Percentiles rank a stretch among this genome's conserved stretches.
Conservation (phyloP, 345 rosid species). For the Syzygium aqueum region DNA sequence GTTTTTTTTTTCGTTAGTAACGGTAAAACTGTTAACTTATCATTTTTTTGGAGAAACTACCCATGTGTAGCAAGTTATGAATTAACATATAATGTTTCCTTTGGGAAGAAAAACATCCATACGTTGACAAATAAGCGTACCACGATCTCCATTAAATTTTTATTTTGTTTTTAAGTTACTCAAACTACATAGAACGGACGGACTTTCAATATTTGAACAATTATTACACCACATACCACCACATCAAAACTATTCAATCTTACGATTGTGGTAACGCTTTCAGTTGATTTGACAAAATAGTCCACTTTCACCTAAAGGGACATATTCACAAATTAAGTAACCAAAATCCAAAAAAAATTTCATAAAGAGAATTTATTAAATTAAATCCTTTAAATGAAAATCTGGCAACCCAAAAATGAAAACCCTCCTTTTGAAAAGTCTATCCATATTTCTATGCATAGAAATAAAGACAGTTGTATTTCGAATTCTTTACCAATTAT, state of each 20-base stretch:
- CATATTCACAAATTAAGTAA: not conserved
- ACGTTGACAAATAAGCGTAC: not conserved
- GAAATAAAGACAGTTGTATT: not conserved
- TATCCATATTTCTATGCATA: not conserved
- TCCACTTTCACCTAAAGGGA: not conserved
- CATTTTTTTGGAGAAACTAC: not conserved
- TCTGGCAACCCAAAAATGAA: not conserved
- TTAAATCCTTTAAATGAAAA: not conserved
- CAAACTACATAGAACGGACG: not conserved
- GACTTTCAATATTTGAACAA: not conserved
- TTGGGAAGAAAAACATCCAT: not conserved
- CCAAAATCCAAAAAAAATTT: not conserved
- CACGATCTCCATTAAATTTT: no score
- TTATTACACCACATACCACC: not conserved
- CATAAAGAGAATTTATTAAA: not conserved
- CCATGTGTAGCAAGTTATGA: not conserved
- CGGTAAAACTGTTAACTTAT: not conserved
- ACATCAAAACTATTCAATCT: not conserved
- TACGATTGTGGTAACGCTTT: not conserved
- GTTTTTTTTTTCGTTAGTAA: not conserved
- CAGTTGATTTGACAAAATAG: not conserved
- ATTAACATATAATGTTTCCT: not conserved
- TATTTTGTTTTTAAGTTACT: no score
- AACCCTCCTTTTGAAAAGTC: fast-evolving
- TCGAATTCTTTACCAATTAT: not conserved